phyloP scores from a whole-genome alignment of 306 rosid genomes.

The barrel medic (Medicago truncatula) region MtrunA17r5.0-ANR NC_053044.1:8588001-8588500 shows the following conservation, averaged over 20 bases:
- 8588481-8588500: background rate
- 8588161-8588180: slow-evolving; percentile 54
- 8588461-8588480: background rate
- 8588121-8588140: slow-evolving; percentile 51
- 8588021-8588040: too few relatives aligned
- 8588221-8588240: background rate
- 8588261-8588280: background rate
- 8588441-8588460: background rate
- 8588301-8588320: slow-evolving; percentile 50
- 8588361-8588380: background rate
- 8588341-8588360: slow-evolving; percentile 18
- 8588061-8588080: background rate
- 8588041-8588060: too few relatives aligned
- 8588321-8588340: slow-evolving; percentile 18
- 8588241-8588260: background rate
- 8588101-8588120: background rate
- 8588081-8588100: background rate
- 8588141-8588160: slow-evolving; percentile 54
- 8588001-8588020: too few relatives aligned
- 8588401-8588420: background rate
- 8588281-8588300: background rate
- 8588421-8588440: background rate
- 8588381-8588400: background rate
- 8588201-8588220: slow-evolving; percentile 53
- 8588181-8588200: slow-evolving; percentile 62